Conservation (phyloP, 441 rosid genomes). For the Gossypium aridum region DNA sequence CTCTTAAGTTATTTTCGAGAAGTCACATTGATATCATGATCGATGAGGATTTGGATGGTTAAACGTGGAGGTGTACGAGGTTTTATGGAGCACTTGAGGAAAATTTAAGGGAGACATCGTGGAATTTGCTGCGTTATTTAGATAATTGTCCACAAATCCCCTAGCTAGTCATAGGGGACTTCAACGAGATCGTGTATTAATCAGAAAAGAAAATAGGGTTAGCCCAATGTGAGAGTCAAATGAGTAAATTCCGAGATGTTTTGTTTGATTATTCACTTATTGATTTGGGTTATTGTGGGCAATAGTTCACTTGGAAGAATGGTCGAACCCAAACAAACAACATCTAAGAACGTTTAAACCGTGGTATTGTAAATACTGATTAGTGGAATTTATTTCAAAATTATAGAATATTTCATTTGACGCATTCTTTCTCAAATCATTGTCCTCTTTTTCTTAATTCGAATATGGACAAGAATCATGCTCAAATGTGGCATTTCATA, state of each 20-base stretch:
- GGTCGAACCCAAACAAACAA: not conserved
- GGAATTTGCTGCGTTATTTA: not conserved
- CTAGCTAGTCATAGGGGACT: not conserved
- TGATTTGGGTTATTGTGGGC: not conserved
- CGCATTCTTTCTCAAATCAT: too few relatives aligned
- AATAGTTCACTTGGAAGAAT: not conserved
- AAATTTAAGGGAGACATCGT: not conserved
- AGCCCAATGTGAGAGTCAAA: not conserved
- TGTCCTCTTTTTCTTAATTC: too few relatives aligned
- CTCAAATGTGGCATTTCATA: too few relatives aligned
- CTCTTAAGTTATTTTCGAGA: not conserved
- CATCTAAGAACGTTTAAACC: too few relatives aligned
- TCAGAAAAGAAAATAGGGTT: not conserved
- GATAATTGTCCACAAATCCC: too few relatives aligned
- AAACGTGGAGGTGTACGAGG: not conserved
- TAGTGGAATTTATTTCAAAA: not conserved
- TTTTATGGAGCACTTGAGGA: not conserved
- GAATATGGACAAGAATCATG: not conserved
- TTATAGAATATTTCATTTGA: not conserved
- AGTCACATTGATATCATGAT: not conserved
- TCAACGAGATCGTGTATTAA: too few relatives aligned
- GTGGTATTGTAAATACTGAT: too few relatives aligned
- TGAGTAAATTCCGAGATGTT: fast-evolving
- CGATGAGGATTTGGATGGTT: not conserved
- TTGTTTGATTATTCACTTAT: not conserved